These are phyloP conservation scores for Solanum pinnatisectum DNA, from an alignment of 257 asterid genomes.

Conservation along the genomic window DNA sequence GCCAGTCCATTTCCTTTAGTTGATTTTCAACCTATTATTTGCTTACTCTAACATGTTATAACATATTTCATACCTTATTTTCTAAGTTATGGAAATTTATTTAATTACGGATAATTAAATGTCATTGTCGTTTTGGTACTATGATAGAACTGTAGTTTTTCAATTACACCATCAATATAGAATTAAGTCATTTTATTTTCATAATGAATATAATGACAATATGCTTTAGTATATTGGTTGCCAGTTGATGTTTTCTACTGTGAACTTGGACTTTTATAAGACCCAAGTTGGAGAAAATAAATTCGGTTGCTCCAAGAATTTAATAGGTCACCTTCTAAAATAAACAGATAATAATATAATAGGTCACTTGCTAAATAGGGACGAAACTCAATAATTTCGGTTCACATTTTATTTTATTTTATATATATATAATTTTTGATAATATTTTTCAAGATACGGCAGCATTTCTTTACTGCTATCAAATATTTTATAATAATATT, in stretches of 20 bases:
- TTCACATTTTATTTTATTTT: not conserved
- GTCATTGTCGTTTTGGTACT: not conserved
- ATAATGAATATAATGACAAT: not conserved
- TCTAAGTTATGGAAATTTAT: not conserved
- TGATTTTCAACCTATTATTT: not conserved
- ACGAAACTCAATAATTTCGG: not conserved
- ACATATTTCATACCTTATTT: not conserved
- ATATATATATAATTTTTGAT: no score
- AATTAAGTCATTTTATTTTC: not conserved
- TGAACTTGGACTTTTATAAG: not conserved
- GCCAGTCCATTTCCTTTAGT: not conserved
- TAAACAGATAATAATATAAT: not conserved
- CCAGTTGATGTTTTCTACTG: not conserved
- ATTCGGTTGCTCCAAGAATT: not conserved
- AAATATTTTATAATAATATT: no score
- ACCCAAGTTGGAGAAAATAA: not conserved
- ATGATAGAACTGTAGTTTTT: not conserved
- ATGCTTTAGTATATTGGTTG: not conserved
- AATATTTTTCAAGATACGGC: no score
- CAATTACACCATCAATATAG: not conserved
- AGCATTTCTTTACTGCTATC: no score
- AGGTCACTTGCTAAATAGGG: not conserved
- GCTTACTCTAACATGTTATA: not conserved
- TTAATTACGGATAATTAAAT: not conserved
- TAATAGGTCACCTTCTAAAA: not conserved